Evolutionary conservation across 768 basidiomycete species (phyloP).

Genomic region (Pisolithus marmoratus): DNA sequence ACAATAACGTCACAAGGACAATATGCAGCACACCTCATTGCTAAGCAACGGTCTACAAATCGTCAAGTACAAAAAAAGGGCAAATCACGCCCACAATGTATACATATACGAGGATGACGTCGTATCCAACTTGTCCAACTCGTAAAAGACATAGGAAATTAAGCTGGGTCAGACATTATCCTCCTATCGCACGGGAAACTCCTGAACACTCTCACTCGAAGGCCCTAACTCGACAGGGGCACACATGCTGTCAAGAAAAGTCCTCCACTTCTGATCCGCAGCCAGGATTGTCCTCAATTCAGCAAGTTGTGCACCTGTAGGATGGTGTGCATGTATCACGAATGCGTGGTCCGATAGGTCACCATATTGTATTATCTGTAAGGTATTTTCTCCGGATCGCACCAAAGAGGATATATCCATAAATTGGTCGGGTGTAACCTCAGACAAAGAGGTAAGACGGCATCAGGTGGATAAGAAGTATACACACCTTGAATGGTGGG

Average conservation of each 20-base stretch:
- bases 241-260: conserved; percentile 11
- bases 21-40: too few species aligned
- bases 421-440: conserved; percentile 44
- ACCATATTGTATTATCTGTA: conserved; percentile 38
- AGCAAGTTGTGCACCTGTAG: conserved; percentile 40
- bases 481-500: conserved; percentile 33
- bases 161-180: background rate
- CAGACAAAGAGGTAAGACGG: background rate
- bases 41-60: too few species aligned
- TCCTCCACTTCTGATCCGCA: conserved; percentile 18
- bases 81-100: background rate
- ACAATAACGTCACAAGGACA: too few species aligned
- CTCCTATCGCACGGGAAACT: background rate
- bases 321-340: conserved; percentile 44
- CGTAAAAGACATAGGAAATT: background rate
- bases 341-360: conserved; percentile 43
- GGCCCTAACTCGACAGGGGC: conserved; percentile 2
- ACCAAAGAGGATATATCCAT: conserved; percentile 49
- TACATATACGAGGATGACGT: background rate
- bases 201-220: background rate
- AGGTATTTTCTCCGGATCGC: conserved; percentile 33
- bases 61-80: too few species aligned
- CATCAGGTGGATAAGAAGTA: conserved; percentile 5
- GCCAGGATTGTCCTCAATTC: conserved; percentile 11
- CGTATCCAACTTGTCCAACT: background rate